These are phyloP conservation scores for Vachellia collinsii DNA, from an alignment of 306 rosid genomes.

Conservation along the genomic window DNA sequence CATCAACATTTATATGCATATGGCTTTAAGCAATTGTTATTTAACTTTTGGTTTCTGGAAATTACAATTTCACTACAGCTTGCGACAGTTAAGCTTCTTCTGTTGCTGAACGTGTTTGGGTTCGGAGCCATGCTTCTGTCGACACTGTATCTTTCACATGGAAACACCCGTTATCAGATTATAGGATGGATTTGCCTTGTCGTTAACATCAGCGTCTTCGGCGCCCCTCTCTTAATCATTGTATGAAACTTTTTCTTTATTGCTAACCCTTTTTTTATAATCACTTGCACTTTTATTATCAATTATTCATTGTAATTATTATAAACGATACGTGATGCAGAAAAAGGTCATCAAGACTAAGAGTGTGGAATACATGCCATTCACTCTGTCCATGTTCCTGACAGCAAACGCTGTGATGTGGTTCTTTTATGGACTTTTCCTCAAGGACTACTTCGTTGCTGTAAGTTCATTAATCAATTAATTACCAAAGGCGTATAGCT, in stretches of 20 bases:
- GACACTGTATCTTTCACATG: conserved; percentile 59
- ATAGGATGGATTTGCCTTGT: conserved; percentile 84
- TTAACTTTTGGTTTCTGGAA: background rate
- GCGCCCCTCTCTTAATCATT: conserved; percentile 78
- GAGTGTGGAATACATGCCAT: conserved; percentile 92
- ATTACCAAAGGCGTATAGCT: background rate
- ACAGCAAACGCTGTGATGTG: conserved; percentile 81
- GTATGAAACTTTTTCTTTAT: conserved; percentile 37
- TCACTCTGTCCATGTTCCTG: conserved; percentile 75
- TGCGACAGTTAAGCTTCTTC: conserved; percentile 56
- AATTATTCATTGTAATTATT: background rate
- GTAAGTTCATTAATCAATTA: conserved; percentile 44
- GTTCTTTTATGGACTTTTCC: conserved; percentile 91
- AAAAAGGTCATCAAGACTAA: conserved; percentile 66
- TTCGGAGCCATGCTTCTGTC: conserved; percentile 72
- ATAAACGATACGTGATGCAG: conserved; percentile 45
- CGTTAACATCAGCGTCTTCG: conserved; percentile 75
- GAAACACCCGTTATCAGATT: conserved; percentile 53
- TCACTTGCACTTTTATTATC: background rate
- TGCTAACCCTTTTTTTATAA: background rate
- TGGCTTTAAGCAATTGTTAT: background rate
- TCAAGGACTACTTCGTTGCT: conserved; percentile 81
- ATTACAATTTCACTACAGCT: conserved; percentile 44
- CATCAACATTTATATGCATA: too few species aligned
- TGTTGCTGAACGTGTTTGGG: conserved; percentile 66